These are phyloP conservation scores for Penicillium crustosum DNA, from an alignment of 2,329 filamentous ascomycete species.

Conservation along the genomic window DNA sequence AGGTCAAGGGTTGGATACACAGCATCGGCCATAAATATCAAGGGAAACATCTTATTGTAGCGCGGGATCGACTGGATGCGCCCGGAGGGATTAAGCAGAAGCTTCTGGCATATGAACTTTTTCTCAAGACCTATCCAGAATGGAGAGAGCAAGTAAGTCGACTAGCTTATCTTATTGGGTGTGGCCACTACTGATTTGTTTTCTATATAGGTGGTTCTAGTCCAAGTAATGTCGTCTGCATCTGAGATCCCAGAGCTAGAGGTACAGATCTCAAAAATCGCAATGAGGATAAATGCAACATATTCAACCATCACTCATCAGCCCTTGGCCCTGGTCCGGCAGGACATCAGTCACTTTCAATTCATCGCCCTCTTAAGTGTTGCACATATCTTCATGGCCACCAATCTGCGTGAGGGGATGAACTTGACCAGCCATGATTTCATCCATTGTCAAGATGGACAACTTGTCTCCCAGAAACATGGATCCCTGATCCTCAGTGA, in stretches of 20 bases:
- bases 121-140: slow-evolving; percentile 85
- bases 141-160: slow-evolving; percentile 68
- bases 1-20: slow-evolving; percentile 74
- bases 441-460: slow-evolving; percentile 85
- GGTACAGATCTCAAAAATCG: slow-evolving; percentile 84
- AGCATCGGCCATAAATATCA: slow-evolving; percentile 78
- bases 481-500: slow-evolving; percentile 89
- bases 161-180: background rate
- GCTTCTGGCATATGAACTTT: slow-evolving; percentile 83
- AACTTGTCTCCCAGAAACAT: slow-evolving; percentile 68
- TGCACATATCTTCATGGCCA: slow-evolving; percentile 88
- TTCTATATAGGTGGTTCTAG: slow-evolving; percentile 67
- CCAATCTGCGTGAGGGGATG: slow-evolving; percentile 93
- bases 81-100: slow-evolving; percentile 91
- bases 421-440: slow-evolving; percentile 93
- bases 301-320: slow-evolving; percentile 89
- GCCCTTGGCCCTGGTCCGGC: slow-evolving; percentile 85
- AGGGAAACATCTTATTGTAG: slow-evolving; percentile 86
- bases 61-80: slow-evolving; percentile 87
- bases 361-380: slow-evolving; percentile 87
- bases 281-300: slow-evolving; percentile 84
- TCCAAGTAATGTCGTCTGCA: slow-evolving; percentile 87
- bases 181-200: slow-evolving; percentile 1
- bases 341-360: slow-evolving; percentile 88
- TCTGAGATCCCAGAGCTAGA: slow-evolving; percentile 83